Base-by-base conservation (phyloP, 2,329 filamentous ascomycete genomes). In the Trichoderma cornu-damae region DNA sequence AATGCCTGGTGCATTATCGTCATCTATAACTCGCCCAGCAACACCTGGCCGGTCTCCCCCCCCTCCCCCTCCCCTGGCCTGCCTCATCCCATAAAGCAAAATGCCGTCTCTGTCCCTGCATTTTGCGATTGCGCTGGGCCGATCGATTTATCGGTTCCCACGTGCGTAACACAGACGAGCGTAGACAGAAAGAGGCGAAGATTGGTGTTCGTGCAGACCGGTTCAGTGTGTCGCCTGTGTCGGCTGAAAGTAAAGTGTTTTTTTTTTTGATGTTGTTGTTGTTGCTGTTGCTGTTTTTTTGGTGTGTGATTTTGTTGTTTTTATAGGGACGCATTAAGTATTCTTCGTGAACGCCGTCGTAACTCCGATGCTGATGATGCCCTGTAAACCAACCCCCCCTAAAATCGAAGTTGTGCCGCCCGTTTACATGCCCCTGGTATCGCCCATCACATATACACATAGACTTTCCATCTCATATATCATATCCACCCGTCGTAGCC, bases 291-390 rank as follows among this genome's bases (percentile, higher is more conserved):
- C n/a, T 37, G 6, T 6, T 32, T 38, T 40, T 32, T 47, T 26
- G 16, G n/a, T 26, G 26, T 40, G 22, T 56, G 22, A 9, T 24
- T 18, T 20, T 30, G 14, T 24, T 38, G 35, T 44, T 18, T 40
- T 37, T 46, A 28, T 22, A 26, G 20, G 34, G 40, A 47, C 12
- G 35, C 38, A 58, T 58, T 58, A 59, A 44, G 53, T 55, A 55
- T 55, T 47, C 42, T 55, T 55, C 32, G 51, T 43, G 37, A 58
- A 63, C 61, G 62, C 60, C 61, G 62, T 61, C 40, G 52, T 58
- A 70, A 71, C 69, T 68, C 69, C 69, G 46, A 68, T 71, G 69
- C 68, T 49, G 51, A 55, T 68, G 61, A 70, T 71, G 69, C 68
- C n/a, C 54, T 62, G 55, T 55, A 55, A 47, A 55, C 49, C 49